Evolutionary conservation across 495 filamentous ascomycete species (phyloP).

Genomic region (Cairneyella variabilis): DNA sequence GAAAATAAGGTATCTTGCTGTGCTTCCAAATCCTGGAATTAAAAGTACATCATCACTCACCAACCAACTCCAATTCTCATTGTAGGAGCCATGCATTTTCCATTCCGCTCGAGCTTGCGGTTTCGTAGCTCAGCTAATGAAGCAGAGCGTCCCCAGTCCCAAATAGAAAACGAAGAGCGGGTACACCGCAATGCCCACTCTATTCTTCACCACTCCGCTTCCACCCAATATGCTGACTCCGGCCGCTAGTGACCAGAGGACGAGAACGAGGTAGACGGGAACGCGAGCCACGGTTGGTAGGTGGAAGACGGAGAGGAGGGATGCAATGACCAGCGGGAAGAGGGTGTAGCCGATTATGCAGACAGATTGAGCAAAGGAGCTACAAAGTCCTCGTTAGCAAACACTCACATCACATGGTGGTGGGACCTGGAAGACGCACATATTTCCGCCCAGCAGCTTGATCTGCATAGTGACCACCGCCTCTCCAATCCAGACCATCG

Average conservation of each 20-base stretch:
- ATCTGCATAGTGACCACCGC: conserved; percentile 98
- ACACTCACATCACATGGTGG: too few relatives aligned
- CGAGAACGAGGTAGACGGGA: conserved; percentile 82
- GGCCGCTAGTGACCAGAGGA: conserved; percentile 89
- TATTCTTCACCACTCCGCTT: conserved; percentile 89
- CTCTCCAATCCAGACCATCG: conserved; percentile 94
- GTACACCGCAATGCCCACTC: conserved; percentile 92
- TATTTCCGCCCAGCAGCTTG: conserved; percentile 93
- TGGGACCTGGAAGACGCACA: conserved; percentile 80
- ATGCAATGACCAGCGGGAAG: conserved; percentile 94
- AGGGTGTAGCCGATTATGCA: conserved; percentile 98
- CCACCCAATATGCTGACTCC: conserved; percentile 94
- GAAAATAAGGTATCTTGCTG: too few relatives aligned
- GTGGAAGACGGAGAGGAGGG: conserved; percentile 77
- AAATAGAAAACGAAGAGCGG: conserved; percentile 96
- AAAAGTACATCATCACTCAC: too few relatives aligned
- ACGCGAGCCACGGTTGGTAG: conserved; percentile 75
- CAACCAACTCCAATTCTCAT: too few relatives aligned
- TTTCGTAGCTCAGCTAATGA: conserved; percentile 75
- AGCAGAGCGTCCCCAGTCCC: conserved; percentile 87
- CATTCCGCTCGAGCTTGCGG: too few relatives aligned
- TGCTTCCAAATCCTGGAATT: too few relatives aligned
- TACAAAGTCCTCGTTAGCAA: too few relatives aligned
- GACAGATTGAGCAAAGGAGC: conserved; percentile 94
- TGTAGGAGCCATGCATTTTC: too few relatives aligned